Conservation (phyloP, 208 protist genomes). For the Crithidia brevicula region DNA sequence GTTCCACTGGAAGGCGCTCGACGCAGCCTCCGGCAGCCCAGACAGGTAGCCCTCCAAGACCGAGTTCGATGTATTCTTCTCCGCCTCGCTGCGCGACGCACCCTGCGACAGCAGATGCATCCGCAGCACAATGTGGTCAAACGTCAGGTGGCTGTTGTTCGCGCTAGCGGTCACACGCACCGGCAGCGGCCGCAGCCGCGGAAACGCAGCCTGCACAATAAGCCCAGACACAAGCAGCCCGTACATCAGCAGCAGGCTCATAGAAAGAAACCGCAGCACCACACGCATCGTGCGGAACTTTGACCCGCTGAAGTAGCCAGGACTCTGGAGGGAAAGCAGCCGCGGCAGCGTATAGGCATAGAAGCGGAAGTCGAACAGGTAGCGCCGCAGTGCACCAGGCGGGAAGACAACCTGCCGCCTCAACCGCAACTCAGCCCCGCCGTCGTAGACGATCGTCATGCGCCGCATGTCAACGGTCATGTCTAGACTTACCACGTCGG, state of each 20-base stretch:
- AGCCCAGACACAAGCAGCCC: conserved; percentile 56
- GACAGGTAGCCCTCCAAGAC: conserved; percentile 20
- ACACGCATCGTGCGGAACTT: conserved; percentile 58
- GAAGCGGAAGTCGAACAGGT: conserved; percentile 51
- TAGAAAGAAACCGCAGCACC: conserved; percentile 56
- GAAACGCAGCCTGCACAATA: conserved; percentile 79
- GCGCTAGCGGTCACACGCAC: conserved; percentile 52
- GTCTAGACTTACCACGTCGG: conserved; percentile 67
- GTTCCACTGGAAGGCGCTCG: conserved; percentile 57
- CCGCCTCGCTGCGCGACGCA: conserved; percentile 17
- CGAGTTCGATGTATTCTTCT: conserved; percentile 21
- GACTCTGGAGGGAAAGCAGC: conserved; percentile 72
- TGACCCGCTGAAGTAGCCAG: conserved; percentile 58
- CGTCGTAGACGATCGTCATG: conserved; percentile 58
- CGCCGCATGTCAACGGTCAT: conserved; percentile 60
- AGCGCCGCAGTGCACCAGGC: conserved; percentile 50
- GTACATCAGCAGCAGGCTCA: conserved; percentile 56
- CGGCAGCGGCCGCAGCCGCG: conserved; percentile 64
- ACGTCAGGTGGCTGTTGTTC: conserved; percentile 48
- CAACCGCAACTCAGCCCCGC: conserved; percentile 30
- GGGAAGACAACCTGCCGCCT: conserved; percentile 49
- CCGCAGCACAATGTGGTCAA: conserved; percentile 84
- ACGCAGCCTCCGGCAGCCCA: conserved; percentile 26
- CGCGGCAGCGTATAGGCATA: conserved; percentile 73
- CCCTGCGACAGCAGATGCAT: conserved; percentile 65